These are phyloP conservation scores for Nicotiana tabacum DNA, from an alignment of 257 asterid species.

Conservation along the genomic window DNA sequence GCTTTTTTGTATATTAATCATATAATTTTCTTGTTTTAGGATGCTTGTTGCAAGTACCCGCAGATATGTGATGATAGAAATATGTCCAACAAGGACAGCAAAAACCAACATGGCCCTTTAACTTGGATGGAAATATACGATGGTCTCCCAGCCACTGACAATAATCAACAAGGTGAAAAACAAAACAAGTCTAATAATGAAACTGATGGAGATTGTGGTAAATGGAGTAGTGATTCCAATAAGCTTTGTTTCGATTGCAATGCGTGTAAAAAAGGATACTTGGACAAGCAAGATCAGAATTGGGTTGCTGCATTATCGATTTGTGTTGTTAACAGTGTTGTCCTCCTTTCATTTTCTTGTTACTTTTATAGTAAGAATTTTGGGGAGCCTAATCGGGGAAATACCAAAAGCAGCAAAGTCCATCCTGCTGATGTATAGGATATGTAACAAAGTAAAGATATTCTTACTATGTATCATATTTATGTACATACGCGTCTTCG, in stretches of 20 bases:
- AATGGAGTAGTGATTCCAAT: not conserved
- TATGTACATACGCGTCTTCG: not conserved
- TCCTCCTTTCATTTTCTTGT: constrained; percentile 7
- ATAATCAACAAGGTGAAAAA: not conserved
- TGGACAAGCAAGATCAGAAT: constrained; percentile 4
- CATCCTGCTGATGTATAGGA: not conserved
- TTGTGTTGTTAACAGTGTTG: constrained; percentile 3
- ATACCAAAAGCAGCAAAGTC: not conserved
- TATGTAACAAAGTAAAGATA: not conserved
- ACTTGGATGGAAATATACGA: not conserved
- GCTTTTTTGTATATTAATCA: no score
- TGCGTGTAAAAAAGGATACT: not conserved
- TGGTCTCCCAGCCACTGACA: not conserved
- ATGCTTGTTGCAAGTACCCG: constrained; percentile 1
- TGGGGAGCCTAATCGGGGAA: not conserved
- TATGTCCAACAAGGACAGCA: not conserved
- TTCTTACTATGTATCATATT: not conserved
- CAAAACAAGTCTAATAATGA: not conserved
- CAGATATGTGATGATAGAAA: not conserved
- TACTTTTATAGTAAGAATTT: not conserved
- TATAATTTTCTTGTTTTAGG: not conserved
- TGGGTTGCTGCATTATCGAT: constrained; percentile 7
- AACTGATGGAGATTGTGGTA: not conserved
- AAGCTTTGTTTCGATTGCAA: constrained; percentile 1
- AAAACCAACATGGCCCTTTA: not conserved